Conservation (phyloP, 768 basidiomycete species). For the Amyloporia xantha region DNA sequence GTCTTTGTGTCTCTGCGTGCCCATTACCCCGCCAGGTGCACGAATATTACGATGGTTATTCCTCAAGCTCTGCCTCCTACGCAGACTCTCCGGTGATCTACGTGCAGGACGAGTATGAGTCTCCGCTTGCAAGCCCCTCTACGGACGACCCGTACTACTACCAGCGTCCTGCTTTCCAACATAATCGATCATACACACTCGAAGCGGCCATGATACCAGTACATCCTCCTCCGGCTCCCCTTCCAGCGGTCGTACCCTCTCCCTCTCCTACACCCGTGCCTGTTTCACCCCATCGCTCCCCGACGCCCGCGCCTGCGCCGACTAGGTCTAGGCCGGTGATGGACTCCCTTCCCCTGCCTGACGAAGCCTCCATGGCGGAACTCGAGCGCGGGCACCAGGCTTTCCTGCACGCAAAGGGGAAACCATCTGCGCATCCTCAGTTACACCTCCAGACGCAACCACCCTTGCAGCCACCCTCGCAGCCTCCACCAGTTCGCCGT, state of each 20-base stretch:
- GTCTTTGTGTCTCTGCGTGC: too few species aligned
- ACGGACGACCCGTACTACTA: neutral
- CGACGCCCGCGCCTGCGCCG: constrained; percentile 2
- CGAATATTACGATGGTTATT: constrained; percentile 3
- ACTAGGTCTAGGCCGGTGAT: neutral
- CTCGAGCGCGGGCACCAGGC: neutral
- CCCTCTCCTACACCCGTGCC: neutral
- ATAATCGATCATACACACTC: constrained; percentile 14
- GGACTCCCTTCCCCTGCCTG: neutral
- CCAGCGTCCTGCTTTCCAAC: neutral
- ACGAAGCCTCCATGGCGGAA: neutral
- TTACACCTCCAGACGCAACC: neutral
- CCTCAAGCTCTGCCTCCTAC: neutral
- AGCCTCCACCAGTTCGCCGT: constrained; percentile 4
- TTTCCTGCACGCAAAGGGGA: too few species aligned
- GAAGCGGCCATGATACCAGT: constrained; percentile 15
- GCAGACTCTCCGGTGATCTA: neutral
- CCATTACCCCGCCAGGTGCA: neutral
- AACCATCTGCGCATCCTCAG: too few species aligned
- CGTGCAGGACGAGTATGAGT: neutral
- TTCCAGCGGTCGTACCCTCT: neutral
- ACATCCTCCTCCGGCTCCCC: too few species aligned
- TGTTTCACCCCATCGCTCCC: constrained; percentile 3
- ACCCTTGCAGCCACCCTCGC: neutral
- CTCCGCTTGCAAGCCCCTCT: too few species aligned